These are phyloP conservation scores for Xylariales sp. DNA, from an alignment of 2,329 filamentous ascomycete species.

Conservation along the genomic window DNA sequence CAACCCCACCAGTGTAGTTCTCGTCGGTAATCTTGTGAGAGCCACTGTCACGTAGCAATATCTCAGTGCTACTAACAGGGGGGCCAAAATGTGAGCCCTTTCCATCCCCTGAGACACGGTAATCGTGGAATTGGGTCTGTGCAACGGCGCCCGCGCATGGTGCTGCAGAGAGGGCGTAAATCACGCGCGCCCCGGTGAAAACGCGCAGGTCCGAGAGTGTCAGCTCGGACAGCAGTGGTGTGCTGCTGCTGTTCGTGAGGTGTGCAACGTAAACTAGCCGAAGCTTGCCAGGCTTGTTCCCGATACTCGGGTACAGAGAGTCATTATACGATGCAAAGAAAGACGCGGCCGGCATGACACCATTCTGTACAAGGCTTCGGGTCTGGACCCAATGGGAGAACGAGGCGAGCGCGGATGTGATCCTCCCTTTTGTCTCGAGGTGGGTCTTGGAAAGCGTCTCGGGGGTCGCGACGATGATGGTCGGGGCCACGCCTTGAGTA, in stretches of 20 bases:
- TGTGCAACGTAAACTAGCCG: slow-evolving; percentile 86
- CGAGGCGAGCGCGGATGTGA: slow-evolving; percentile 72
- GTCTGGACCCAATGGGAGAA: slow-evolving; percentile 78
- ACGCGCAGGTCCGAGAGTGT: slow-evolving; percentile 84
- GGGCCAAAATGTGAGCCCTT: slow-evolving; percentile 79
- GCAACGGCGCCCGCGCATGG: slow-evolving; percentile 89
- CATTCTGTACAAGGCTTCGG: slow-evolving; percentile 74
- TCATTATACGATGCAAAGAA: slow-evolving; percentile 72
- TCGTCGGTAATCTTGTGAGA: slow-evolving; percentile 73
- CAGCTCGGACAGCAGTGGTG: slow-evolving; percentile 73
- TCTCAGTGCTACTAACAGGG: slow-evolving; percentile 82
- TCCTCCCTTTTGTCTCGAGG: slow-evolving; percentile 66
- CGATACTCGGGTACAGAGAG: slow-evolving; percentile 67
- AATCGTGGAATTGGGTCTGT: slow-evolving; percentile 90
- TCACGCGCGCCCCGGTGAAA: slow-evolving; percentile 80
- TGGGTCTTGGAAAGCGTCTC: slow-evolving; percentile 77
- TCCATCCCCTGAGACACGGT: slow-evolving; percentile 66
- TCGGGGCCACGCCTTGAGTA: slow-evolving; percentile 80
- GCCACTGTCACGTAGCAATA: slow-evolving; percentile 75
- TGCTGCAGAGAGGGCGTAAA: slow-evolving; percentile 86
- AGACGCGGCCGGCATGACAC: slow-evolving; percentile 77
- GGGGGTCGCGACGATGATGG: slow-evolving; percentile 82
- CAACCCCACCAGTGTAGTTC: slow-evolving; percentile 72
- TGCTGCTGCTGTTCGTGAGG: slow-evolving; percentile 61
- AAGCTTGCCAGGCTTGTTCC: slow-evolving; percentile 75